These are phyloP conservation scores for Aspergillus olivimuriae DNA, from an alignment of 495 filamentous ascomycete genomes.

Conservation along the genomic window DNA sequence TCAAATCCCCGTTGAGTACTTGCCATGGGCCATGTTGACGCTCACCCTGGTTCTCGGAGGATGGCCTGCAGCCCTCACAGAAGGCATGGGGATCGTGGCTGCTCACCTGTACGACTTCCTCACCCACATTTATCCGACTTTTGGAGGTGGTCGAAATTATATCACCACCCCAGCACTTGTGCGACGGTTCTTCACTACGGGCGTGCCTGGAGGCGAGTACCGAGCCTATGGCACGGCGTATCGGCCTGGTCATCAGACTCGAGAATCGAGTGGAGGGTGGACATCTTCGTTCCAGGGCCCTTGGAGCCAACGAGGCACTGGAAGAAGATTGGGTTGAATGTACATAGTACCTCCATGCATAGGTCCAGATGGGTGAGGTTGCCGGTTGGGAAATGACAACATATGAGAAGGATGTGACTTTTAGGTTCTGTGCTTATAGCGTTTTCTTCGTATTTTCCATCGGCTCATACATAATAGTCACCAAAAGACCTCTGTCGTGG, in stretches of 20 bases:
- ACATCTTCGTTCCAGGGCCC: conserved; percentile 33
- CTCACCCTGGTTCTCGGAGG: conserved; percentile 56
- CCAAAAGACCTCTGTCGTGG: no score
- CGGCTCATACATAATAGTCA: no score
- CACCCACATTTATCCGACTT: conserved; percentile 72
- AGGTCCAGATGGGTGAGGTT: no score
- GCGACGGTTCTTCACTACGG: conserved; percentile 50
- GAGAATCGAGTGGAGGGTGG: conserved; percentile 25
- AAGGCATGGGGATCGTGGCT: conserved; percentile 65
- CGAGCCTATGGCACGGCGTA: conserved; percentile 57
- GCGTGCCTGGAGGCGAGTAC: conserved; percentile 16
- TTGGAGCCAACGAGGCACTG: conserved; percentile 62
- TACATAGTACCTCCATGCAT: no score
- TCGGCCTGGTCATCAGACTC: conserved; percentile 19
- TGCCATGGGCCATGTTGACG: conserved; percentile 71
- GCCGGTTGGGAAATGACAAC: no score
- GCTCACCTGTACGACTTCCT: conserved; percentile 85
- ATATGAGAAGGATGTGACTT: no score
- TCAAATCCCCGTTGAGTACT: conserved; percentile 63
- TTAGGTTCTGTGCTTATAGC: no score
- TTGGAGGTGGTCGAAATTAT: conserved; percentile 69
- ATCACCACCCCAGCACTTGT: conserved; percentile 64
- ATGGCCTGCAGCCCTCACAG: conserved; percentile 41
- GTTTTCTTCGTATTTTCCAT: no score
- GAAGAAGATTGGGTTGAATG: conserved; percentile 56